Evolutionary conservation across 768 basidiomycete species (phyloP).

Genomic region (Boletus subcaerulescens): DNA sequence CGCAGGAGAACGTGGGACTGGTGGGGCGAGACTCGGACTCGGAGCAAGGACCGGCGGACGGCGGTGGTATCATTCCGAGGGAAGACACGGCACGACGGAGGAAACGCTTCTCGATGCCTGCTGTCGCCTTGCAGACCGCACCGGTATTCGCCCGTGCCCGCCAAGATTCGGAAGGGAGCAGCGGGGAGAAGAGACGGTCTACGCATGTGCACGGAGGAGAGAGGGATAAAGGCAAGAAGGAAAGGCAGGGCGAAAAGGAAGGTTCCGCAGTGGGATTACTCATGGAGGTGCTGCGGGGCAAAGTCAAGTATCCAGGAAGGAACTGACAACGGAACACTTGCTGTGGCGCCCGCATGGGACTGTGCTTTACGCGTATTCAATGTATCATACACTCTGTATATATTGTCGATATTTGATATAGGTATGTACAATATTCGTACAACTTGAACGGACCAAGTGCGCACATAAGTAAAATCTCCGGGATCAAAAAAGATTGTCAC

Average conservation of each 20-base stretch:
- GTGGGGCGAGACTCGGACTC: neutral
- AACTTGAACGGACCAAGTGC: no score
- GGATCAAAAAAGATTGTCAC: no score
- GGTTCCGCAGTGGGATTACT: conserved; percentile 30
- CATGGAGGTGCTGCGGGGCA: conserved; percentile 32
- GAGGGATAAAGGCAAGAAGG: conserved; percentile 19
- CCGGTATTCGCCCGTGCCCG: conserved; percentile 61
- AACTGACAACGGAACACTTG: neutral
- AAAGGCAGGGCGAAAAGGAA: conserved; percentile 21
- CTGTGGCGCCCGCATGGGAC: neutral
- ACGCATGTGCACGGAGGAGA: conserved; percentile 54
- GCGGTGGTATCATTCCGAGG: conserved; percentile 26
- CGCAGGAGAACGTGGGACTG: conserved; percentile 2
- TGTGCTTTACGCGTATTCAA: neutral
- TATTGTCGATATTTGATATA: no score
- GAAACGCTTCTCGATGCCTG: conserved; percentile 74
- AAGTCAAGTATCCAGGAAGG: conserved; percentile 21
- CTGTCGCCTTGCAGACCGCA: conserved; percentile 71
- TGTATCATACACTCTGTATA: neutral
- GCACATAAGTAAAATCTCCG: no score
- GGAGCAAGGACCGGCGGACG: neutral
- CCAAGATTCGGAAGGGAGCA: conserved; percentile 16
- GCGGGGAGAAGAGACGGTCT: conserved; percentile 43
- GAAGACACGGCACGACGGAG: conserved; percentile 62
- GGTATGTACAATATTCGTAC: neutral